Conservation (phyloP, 2,329 filamentous ascomycete genomes). For the Trichoderma sp. region DNA sequence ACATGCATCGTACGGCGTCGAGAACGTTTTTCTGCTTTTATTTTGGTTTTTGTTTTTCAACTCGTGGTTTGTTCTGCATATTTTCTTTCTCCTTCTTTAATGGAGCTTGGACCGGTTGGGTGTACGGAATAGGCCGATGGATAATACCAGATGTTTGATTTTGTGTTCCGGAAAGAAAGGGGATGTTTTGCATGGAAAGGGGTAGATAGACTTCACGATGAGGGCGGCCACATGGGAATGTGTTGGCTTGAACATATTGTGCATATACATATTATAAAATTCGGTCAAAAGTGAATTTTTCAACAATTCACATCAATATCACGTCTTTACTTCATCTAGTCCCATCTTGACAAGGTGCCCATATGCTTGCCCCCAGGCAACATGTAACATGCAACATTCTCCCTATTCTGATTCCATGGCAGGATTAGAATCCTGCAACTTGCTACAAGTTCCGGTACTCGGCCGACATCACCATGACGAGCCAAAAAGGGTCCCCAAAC, state of each 20-base stretch:
- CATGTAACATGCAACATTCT: not conserved
- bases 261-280: not conserved
- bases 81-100: not conserved
- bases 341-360: not conserved
- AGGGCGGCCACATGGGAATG: not conserved
- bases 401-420: not conserved
- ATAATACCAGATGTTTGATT: not conserved
- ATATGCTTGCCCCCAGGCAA: not conserved
- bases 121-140: slow-evolving; percentile 2
- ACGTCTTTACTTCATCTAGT: not conserved
- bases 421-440: not conserved
- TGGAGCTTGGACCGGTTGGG: not conserved
- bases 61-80: not conserved
- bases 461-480: not conserved
- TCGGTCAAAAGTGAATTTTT: not conserved
- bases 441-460: not conserved
- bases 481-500: not conserved
- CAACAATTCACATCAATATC: not conserved
- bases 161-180: not conserved
- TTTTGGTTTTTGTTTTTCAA: not conserved
- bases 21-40: not conserved
- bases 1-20: slow-evolving; percentile 23
- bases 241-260: not conserved
- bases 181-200: not conserved
- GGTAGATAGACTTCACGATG: not conserved